phyloP scores from a whole-genome alignment of 2,329 filamentous ascomycete species.

The Colletotrichum nymphaeae region DNA sequence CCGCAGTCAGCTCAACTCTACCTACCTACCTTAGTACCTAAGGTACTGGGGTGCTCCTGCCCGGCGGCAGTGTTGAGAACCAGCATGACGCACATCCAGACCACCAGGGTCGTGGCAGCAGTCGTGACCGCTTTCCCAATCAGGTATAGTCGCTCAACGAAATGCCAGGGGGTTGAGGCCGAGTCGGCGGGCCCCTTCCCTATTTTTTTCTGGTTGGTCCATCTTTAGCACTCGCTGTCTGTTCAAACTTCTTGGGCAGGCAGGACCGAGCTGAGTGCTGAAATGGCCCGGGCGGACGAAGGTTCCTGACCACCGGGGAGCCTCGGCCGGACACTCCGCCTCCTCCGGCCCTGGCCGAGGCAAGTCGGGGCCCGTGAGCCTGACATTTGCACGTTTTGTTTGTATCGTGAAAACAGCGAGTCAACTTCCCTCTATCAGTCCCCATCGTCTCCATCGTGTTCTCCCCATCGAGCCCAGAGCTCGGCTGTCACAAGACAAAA shows the following conservation, averaged over 20 bases:
- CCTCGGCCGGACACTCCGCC: constrained; percentile 33
- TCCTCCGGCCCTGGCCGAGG: constrained; percentile 28
- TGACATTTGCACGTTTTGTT: background rate
- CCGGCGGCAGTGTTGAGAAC: constrained; percentile 29
- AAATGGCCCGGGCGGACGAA: background rate
- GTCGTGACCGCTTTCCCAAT: constrained; percentile 10
- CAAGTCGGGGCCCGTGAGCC: background rate
- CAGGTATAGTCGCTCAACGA: constrained; percentile 33
- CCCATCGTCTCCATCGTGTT: background rate
- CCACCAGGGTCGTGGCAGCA: constrained; percentile 26
- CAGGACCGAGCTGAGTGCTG: background rate
- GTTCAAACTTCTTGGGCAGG: background rate
- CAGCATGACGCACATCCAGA: constrained; percentile 32
- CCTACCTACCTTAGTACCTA: no score
- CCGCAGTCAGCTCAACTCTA: background rate
- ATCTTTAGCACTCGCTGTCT: background rate
- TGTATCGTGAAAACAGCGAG: background rate
- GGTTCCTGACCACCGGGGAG: background rate
- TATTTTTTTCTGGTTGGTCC: background rate
- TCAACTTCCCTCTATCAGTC: background rate
- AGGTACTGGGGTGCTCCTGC: constrained; percentile 16
- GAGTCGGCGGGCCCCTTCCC: constrained; percentile 5
- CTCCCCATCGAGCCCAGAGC: background rate
- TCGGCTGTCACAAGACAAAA: constrained; percentile 16
- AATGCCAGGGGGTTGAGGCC: constrained; percentile 37